These are phyloP conservation scores for Vanrija sp. DNA, from an alignment of 1,284 basidiomycete species.

Conservation along the genomic window DNA sequence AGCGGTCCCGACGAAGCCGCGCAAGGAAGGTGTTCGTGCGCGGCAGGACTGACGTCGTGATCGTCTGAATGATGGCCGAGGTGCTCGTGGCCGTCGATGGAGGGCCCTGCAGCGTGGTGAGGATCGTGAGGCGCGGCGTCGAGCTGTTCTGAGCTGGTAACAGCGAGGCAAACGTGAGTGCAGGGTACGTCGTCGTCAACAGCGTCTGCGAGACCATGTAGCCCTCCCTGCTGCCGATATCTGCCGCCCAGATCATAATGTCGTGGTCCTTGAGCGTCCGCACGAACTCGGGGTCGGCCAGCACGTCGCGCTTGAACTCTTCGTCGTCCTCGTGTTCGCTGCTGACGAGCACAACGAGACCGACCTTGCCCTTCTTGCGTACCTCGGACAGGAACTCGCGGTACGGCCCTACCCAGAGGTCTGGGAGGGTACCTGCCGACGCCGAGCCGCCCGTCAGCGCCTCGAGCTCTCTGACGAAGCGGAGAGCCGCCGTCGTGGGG, in stretches of 20 bases:
- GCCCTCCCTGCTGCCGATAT: constrained; percentile 72
- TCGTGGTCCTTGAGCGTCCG: constrained; percentile 63
- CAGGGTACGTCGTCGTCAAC: constrained; percentile 84
- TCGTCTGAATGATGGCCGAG: constrained; percentile 60
- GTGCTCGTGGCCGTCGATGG: constrained; percentile 62
- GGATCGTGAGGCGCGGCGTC: constrained; percentile 62
- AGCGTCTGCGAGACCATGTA: constrained; percentile 83
- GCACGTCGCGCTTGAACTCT: constrained; percentile 79
- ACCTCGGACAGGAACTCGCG: constrained; percentile 70
- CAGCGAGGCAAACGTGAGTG: constrained; percentile 82
- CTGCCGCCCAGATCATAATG: constrained; percentile 79
- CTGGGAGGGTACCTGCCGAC: constrained; percentile 55
- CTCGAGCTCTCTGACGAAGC: constrained; percentile 42
- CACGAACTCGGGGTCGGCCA: constrained; percentile 69
- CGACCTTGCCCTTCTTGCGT: constrained; percentile 67
- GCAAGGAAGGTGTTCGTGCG: constrained; percentile 70
- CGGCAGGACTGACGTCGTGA: constrained; percentile 68
- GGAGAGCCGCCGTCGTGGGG: constrained; percentile 30
- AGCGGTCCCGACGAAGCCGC: constrained; percentile 55
- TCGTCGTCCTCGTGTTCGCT: constrained; percentile 84
- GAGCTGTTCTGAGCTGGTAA: constrained; percentile 59
- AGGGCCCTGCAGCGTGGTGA: constrained; percentile 77
- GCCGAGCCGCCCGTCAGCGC: constrained; percentile 31
- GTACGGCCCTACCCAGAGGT: constrained; percentile 78
- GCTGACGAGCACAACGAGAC: constrained; percentile 79